Base-by-base conservation (phyloP, 2,329 filamentous ascomycete genomes). In the Aspergillus sp. region DNA sequence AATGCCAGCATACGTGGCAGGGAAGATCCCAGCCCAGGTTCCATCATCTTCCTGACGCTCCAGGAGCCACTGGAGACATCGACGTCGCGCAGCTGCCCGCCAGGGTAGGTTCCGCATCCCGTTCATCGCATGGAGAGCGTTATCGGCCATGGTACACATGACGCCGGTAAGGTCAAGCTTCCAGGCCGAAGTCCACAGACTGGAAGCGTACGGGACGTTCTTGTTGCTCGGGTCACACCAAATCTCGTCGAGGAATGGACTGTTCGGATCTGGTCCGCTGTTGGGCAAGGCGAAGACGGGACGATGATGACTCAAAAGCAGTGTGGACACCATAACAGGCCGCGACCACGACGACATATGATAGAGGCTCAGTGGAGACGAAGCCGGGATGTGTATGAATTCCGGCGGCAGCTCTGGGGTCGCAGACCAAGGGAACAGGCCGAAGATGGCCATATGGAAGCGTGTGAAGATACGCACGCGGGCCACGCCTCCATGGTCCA, bases 351-450 rank as follows among this genome's bases (percentile, higher is more conserved):
- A 64, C 3, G 60, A 48, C 6, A 66, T 38, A 1, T 35, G 48
- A 43, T 65, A 68, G 8, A 69, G 58, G 41, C 56, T 67, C 38
- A 67, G 48, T 0, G 60, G 60, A 5, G 43, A 42, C 5, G 36
- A 47, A 2, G 54, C 12, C 0, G 66, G 64, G 19, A 66, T 30
- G 1, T 67, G 45, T 8, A 69, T 62, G 0, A 69, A 43, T 46
- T 69, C 66, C 1, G 57, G 49, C 0, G 65, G 64, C 1, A 68
- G 33, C 42, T 66, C 45, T 1, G 65, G 65, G 1, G 67, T 50
- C 0, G 57, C 54, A 4, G 48, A 40, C 65, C 65, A 69, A 1
- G 63, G 61, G 28, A 66, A 56, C 2, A 69, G 48, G 6, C 66
- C 66, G 41, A 69, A 63, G 2, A 47, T 53, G 3, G 63, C 62